phyloP scores from a whole-genome alignment of 2,329 filamentous ascomycete species.

The Coniochaeta ligniaria region DNA sequence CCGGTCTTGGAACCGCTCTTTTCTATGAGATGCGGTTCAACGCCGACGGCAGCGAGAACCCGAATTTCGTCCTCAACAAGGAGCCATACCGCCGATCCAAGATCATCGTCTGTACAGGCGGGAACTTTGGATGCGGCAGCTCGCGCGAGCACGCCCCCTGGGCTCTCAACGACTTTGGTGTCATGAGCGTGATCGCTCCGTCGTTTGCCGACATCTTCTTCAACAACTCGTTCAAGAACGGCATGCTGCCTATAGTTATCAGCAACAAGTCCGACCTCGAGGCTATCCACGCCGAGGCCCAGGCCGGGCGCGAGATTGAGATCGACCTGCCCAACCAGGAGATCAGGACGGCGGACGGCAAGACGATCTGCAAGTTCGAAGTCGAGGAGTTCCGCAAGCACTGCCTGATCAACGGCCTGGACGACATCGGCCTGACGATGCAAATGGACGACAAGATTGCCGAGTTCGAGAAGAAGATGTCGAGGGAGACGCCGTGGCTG shows the following conservation, averaged over 20 bases:
- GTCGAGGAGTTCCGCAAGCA: slow-evolving; percentile 93
- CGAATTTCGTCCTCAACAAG: slow-evolving; percentile 83
- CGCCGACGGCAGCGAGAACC: slow-evolving; percentile 65
- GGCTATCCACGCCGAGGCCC: slow-evolving; percentile 68
- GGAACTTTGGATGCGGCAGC: slow-evolving; percentile 92
- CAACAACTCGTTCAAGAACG: slow-evolving; percentile 99
- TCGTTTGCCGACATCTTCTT: slow-evolving; percentile 91
- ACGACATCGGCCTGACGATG: slow-evolving; percentile 93
- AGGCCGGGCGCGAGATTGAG: slow-evolving; percentile 76
- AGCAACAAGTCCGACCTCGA: slow-evolving; percentile 59
- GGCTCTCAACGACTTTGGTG: slow-evolving; percentile 94
- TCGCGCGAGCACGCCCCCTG: slow-evolving; percentile 94
- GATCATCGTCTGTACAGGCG: slow-evolving; percentile 84
- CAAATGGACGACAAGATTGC: slow-evolving; percentile 85
- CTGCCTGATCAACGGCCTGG: slow-evolving; percentile 85
- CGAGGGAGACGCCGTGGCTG: slow-evolving; percentile 78
- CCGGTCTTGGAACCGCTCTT: slow-evolving; percentile 79
- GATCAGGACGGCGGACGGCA: slow-evolving; percentile 69
- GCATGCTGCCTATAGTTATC: slow-evolving; percentile 86
- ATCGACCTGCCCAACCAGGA: slow-evolving; percentile 81
- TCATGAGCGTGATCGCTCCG: slow-evolving; percentile 86
- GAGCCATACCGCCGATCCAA: slow-evolving; percentile 78
- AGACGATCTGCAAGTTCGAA: slow-evolving; percentile 70
- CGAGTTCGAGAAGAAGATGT: slow-evolving; percentile 72
- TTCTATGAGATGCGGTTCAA: slow-evolving; percentile 82